These are phyloP conservation scores for Basidiobolus meristosporus DNA, from an alignment of 371 early-diverging fungal species.

Conservation along the genomic window DNA sequence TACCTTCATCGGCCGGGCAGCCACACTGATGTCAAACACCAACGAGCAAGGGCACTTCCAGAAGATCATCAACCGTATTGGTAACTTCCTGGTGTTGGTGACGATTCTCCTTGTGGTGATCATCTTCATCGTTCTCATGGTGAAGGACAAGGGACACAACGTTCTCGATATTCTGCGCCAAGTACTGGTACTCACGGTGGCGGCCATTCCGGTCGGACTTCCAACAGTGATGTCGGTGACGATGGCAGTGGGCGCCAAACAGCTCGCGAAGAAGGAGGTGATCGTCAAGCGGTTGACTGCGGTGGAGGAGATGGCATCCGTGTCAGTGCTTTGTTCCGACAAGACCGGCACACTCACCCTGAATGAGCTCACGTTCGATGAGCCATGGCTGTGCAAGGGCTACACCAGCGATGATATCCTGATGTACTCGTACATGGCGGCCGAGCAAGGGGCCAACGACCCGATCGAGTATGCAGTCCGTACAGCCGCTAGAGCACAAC, in stretches of 20 bases:
- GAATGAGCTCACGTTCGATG: conserved; percentile 78
- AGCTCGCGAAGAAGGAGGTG: conserved; percentile 81
- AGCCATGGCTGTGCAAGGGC: conserved; percentile 71
- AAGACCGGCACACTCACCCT: conserved; percentile 95
- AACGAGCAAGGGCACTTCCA: conserved; percentile 73
- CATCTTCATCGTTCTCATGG: conserved; percentile 22
- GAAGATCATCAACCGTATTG: conserved; percentile 78
- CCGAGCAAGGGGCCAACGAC: conserved; percentile 79
- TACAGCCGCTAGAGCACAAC: conserved; percentile 52
- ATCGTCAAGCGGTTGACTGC: conserved; percentile 90
- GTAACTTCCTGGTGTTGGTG: conserved; percentile 75
- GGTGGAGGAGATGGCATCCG: too few species aligned
- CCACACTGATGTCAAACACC: conserved; percentile 68
- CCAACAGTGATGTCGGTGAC: conserved; percentile 92
- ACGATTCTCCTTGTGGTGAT: conserved; percentile 65
- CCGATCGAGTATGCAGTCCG: conserved; percentile 86
- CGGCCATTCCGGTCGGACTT: conserved; percentile 92
- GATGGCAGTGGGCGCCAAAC: conserved; percentile 87
- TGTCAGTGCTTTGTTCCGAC: conserved; percentile 93
- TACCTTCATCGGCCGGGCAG: conserved; percentile 81
- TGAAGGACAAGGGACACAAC: too few species aligned
- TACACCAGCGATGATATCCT: conserved; percentile 74
- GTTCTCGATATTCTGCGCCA: conserved; percentile 28
- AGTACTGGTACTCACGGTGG: conserved; percentile 81
- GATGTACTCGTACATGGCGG: conserved; percentile 63